phyloP scores from a whole-genome alignment of 23 red algal genomes.

The Gracilaria gracilis region DNA sequence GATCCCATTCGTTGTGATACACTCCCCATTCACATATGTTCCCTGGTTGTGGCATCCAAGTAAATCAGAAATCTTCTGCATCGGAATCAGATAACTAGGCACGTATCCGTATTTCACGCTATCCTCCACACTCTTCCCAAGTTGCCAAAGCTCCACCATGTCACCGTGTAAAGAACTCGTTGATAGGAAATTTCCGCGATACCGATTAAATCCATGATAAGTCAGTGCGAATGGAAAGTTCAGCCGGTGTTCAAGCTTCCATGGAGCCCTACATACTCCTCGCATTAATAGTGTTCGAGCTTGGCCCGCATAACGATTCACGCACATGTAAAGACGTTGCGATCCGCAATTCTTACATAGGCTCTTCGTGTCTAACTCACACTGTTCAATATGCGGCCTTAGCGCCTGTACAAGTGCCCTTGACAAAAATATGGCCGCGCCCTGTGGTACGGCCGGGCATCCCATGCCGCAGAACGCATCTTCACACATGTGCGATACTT shows the following conservation, averaged over 20 bases:
- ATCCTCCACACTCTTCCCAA: conserved; percentile 43
- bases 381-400: conserved; percentile 79
- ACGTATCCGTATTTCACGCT: conserved; percentile 50
- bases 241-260: conserved; percentile 78
- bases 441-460: conserved; percentile 90
- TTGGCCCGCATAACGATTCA: conserved; percentile 54
- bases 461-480: conserved; percentile 77
- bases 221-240: conserved; percentile 64
- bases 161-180: conserved; percentile 59
- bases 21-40: conserved; percentile 42
- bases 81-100: conserved; percentile 44
- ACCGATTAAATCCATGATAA: conserved; percentile 69
- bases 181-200: conserved; percentile 40
- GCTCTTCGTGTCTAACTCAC: conserved; percentile 72
- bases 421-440: conserved; percentile 82
- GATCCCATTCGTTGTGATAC: conserved; percentile 49
- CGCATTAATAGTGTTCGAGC: conserved; percentile 61
- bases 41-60: conserved; percentile 69
- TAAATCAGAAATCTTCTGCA: conserved; percentile 64
- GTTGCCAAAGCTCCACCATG: conserved; percentile 79
- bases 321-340: conserved; percentile 95
- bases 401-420: conserved; percentile 79
- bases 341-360: conserved; percentile 90
- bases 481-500: conserved; percentile 77
- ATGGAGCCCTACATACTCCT: conserved; percentile 75